Conservation (phyloP, 768 basidiomycete species). For the Termitomyces sp. region DNA sequence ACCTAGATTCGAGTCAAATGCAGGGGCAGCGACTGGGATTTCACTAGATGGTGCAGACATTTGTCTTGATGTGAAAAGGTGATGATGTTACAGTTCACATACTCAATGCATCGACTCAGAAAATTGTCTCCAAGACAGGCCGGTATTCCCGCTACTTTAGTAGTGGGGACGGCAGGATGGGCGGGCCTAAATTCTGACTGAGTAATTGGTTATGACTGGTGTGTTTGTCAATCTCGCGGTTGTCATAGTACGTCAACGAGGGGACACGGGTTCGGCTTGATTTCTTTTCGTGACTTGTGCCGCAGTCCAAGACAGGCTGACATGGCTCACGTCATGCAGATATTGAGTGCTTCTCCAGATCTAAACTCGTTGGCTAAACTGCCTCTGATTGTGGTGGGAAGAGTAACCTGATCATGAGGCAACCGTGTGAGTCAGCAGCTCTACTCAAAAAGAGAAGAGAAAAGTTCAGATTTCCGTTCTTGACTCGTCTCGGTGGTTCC, state of each 20-base stretch:
- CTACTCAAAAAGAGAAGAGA: constrained; percentile 7
- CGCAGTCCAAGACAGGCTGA: not conserved
- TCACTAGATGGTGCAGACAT: not conserved
- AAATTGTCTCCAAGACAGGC: not conserved
- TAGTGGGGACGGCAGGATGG: too few relatives aligned
- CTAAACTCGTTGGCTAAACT: not conserved
- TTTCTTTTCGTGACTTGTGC: too few relatives aligned
- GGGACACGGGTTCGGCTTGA: not conserved
- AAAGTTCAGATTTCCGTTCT: constrained; percentile 60
- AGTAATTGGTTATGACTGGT: not conserved
- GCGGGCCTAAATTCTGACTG: not conserved
- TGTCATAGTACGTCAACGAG: not conserved
- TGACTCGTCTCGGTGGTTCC: constrained; percentile 40
- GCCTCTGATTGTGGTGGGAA: not conserved
- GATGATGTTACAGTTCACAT: not conserved
- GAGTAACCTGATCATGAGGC: not conserved
- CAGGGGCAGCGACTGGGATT: constrained; percentile 55
- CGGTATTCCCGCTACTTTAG: too few relatives aligned
- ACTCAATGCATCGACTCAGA: too few relatives aligned
- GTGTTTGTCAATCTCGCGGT: not conserved
- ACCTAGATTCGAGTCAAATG: constrained; percentile 87
- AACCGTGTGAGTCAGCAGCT: not conserved
- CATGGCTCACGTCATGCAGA: too few relatives aligned
- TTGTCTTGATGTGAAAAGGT: not conserved
- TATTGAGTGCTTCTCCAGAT: not conserved